These are phyloP conservation scores for Euryodendron excelsum DNA, from an alignment of 148 eudicot genomes.

Conservation along the genomic window DNA sequence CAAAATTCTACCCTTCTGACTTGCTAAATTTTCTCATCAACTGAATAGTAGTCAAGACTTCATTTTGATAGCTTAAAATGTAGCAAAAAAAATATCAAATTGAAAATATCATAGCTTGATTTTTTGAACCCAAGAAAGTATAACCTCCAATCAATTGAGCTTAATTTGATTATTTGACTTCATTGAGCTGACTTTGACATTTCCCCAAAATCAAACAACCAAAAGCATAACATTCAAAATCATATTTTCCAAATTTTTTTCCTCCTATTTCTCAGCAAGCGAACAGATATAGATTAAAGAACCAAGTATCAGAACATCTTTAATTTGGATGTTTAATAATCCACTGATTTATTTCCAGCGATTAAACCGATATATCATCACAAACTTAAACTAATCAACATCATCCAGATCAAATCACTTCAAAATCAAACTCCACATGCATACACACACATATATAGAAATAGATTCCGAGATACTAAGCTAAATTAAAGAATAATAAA, in stretches of 20 bases:
- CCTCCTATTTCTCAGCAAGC: neutral
- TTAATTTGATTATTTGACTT: neutral
- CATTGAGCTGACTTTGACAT: neutral
- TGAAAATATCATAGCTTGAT: neutral
- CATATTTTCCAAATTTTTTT: neutral
- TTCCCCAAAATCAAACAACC: neutral
- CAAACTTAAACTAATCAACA: neutral
- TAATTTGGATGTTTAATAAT: neutral
- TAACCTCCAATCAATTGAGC: neutral
- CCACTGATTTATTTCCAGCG: neutral
- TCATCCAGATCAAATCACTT: neutral
- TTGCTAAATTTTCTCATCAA: neutral
- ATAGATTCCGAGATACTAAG: no score
- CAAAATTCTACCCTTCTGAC: neutral
- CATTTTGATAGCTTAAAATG: neutral
- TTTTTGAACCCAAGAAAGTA: neutral
- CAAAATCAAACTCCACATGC: neutral
- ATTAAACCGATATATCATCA: neutral
- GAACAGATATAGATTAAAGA: neutral
- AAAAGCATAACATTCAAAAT: conserved; percentile 1
- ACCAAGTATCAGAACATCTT: neutral
- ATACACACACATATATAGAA: no score
- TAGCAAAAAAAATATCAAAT: neutral
- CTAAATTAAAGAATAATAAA: neutral
- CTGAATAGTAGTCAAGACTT: neutral